Evolutionary conservation across 768 basidiomycete species (phyloP).

Genomic region (Rubroboletus satanas): DNA sequence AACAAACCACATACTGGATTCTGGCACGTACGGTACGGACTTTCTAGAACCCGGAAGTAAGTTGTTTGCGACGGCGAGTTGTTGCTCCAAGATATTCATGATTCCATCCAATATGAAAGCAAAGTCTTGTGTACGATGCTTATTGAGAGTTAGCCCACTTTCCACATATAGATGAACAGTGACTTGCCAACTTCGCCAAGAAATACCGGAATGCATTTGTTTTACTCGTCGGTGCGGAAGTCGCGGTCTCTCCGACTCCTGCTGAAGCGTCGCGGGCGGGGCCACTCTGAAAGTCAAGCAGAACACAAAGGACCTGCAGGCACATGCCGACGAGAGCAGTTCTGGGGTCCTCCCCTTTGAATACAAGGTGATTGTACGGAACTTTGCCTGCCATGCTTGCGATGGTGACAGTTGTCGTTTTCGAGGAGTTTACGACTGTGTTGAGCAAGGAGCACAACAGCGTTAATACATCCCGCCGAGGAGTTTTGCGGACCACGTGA

Average conservation of each 20-base stretch:
- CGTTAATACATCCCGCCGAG: constrained; percentile 83
- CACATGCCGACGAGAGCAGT: constrained; percentile 69
- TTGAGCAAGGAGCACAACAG: constrained; percentile 92
- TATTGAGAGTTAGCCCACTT: constrained; percentile 10
- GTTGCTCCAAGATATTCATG: constrained; percentile 62
- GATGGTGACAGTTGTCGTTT: constrained; percentile 48
- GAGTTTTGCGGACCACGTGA: constrained; percentile 70
- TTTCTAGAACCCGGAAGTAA: constrained; percentile 83
- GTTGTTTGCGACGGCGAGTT: constrained; percentile 68
- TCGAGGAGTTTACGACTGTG: constrained; percentile 73
- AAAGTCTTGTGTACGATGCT: constrained; percentile 92
- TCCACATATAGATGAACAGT: background rate
- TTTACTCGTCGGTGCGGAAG: constrained; percentile 49
- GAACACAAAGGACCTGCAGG: constrained; percentile 70
- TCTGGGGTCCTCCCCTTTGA: constrained; percentile 82
- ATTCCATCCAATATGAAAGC: constrained; percentile 78
- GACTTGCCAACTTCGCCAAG: constrained; percentile 73
- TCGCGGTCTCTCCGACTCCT: constrained; percentile 42
- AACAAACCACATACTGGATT: constrained; percentile 58
- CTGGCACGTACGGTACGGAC: constrained; percentile 76
- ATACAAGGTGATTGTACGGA: constrained; percentile 87
- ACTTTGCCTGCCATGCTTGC: constrained; percentile 72
- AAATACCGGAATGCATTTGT: constrained; percentile 93
- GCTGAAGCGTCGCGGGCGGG: constrained; percentile 53
- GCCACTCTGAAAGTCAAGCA: constrained; percentile 81